Percentiles rank a stretch among this genome's conserved stretches.
phyloP scores from a whole-genome alignment of 805 yeast genomes.

The Wickerhamomyces bovis region DNA sequence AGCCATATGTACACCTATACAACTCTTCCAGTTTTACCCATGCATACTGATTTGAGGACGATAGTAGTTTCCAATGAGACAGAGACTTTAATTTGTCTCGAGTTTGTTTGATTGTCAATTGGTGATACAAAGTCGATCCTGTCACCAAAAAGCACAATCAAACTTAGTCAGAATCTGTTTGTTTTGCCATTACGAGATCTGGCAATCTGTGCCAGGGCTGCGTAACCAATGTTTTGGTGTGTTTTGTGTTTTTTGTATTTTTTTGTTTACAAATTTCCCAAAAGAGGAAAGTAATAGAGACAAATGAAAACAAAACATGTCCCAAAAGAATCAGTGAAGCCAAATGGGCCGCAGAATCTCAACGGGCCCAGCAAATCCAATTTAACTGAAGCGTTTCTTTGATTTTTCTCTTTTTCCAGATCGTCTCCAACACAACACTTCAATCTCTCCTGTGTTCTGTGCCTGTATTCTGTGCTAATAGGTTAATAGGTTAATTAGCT shows the following conservation, averaged over 20 bases:
- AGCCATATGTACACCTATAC: too few species aligned
- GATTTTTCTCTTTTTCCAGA: background rate
- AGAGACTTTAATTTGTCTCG: too few species aligned
- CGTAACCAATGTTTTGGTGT: conserved; percentile 12
- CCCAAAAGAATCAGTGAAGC: background rate
- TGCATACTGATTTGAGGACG: too few species aligned
- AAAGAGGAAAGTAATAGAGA: conserved; percentile 8
- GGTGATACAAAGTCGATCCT: too few species aligned
- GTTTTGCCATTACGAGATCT: conserved; percentile 5
- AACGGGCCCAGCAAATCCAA: background rate
- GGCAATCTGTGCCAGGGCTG: conserved; percentile 5
- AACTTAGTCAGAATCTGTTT: background rate
- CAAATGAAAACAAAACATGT: conserved; percentile 13
- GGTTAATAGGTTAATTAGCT: too few species aligned
- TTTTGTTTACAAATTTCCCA: conserved; percentile 23
- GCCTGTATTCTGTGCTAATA: too few species aligned
- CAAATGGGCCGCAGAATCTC: background rate
- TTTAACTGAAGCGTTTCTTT: conserved; percentile 1
- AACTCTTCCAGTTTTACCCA: too few species aligned
- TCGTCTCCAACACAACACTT: background rate
- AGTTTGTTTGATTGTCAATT: too few species aligned
- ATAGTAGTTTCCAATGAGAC: too few species aligned
- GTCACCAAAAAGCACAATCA: background rate
- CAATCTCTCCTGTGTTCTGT: too few species aligned
- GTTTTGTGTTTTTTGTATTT: too few species aligned